Conservation (phyloP, 2,329 filamentous ascomycete species). For the Whalleya microplaca region DNA sequence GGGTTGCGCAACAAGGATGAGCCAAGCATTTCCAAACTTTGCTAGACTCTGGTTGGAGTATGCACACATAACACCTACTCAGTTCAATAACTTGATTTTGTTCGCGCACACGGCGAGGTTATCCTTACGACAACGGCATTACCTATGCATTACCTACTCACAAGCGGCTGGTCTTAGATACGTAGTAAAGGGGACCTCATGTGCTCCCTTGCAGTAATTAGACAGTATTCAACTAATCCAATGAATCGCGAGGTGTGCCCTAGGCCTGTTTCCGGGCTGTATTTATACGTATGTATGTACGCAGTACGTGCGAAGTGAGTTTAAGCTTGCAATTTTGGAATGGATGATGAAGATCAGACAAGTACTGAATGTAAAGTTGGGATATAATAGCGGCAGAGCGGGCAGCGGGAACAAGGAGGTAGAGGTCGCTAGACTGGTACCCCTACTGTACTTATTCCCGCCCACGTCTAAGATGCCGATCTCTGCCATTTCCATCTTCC, state of each 20-base stretch:
- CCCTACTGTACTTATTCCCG: conserved; percentile 13
- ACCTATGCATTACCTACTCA: no score
- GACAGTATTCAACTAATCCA: no score
- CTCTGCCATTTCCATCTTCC: conserved; percentile 9
- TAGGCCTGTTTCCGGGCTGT: neutral
- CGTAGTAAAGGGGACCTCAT: no score
- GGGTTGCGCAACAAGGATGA: neutral
- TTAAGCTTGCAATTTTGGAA: neutral
- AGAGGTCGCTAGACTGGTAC: conserved; percentile 16
- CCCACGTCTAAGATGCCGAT: conserved; percentile 17
- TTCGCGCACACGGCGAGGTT: neutral
- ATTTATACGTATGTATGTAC: no score
- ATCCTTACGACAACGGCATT: neutral
- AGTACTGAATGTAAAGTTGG: no score
- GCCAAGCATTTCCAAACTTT: neutral
- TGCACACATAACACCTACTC: neutral
- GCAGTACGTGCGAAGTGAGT: neutral
- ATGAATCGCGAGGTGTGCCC: no score
- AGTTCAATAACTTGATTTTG: neutral
- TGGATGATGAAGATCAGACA: neutral
- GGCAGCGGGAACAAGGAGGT: no score
- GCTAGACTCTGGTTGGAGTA: neutral
- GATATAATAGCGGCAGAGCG: no score
- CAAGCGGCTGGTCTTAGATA: no score
- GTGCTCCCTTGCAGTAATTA: no score